Evolutionary conservation across 1,284 basidiomycete genomes (phyloP), one percentile per base, ranked within the genome.

Genomic region (Cutaneotrichosporon cyanovorans): DNA sequence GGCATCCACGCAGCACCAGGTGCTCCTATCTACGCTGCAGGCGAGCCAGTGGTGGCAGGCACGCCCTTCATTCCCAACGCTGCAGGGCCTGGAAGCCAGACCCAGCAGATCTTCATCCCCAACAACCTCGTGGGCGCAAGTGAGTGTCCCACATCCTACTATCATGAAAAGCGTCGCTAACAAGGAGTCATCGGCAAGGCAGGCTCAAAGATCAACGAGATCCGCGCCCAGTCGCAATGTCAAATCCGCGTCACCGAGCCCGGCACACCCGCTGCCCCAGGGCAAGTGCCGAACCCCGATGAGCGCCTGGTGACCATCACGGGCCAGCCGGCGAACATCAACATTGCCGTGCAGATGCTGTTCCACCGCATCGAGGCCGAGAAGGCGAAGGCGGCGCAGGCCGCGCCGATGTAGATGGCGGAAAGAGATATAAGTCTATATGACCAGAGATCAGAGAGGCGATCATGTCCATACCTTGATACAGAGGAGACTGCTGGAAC

Each of bases 181-280:
- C 44, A 18, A 42, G n/a, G 58, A 62, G 74, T 99, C 71, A 99
- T 99, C 61, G 95, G 95, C 43, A 98, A 97, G 72, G 93, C 90
- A 20, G 95, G 95, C 4, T 83, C 84, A 64, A 99, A 98, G 75
- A 99, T 99, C 76, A 98, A 98, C 66, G 95, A 99, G 75, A 96
- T 99, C 59, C 80, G 95, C 45, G 60, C 87, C 84, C 68, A 86
- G 87, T 83, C 91, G 81, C 66, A 86, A 18, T 92, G 89, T 68
- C 85, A 93, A 63, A 97, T 99, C 73, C 92, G 96, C 73, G 96
- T 99, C 50, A 96, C 96, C 83, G 95, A 99, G 64, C 92, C 93
- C 21, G 89, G 88, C 37, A 87, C 71, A 5, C 63, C 74, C 1
- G 71, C 74, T 7, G 61, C 60, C 19, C 73, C 73, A 46, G 62